phyloP scores from a whole-genome alignment of 2,329 filamentous ascomycete genomes.

The Ophiostoma quercus region DNA sequence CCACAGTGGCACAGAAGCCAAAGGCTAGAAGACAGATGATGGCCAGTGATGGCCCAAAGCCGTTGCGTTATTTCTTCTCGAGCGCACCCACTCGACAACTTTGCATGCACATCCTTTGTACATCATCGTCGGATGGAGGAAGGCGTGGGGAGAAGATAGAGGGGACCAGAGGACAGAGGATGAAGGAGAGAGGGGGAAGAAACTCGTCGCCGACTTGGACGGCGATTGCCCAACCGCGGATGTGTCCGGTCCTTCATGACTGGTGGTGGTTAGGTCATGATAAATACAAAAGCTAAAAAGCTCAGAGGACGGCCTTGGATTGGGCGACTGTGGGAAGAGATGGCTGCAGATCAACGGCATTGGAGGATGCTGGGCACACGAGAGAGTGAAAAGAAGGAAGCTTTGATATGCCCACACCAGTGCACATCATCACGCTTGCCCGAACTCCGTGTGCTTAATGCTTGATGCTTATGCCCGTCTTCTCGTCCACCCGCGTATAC shows the following conservation, averaged over 20 bases:
- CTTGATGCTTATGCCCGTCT: background rate
- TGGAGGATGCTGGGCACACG: background rate
- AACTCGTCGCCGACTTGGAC: background rate
- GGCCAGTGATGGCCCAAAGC: background rate
- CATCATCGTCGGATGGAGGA: constrained; percentile 4
- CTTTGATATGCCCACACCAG: constrained; percentile 1
- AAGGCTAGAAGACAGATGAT: background rate
- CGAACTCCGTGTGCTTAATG: background rate
- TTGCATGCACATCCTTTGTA: constrained; percentile 12
- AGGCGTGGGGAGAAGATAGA: background rate
- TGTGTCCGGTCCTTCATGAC: background rate
- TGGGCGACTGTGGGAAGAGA: background rate
- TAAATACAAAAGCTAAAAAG: background rate
- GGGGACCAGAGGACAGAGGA: background rate
- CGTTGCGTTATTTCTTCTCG: constrained; percentile 1
- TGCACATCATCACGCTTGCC: background rate
- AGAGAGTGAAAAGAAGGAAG: background rate
- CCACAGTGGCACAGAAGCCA: background rate
- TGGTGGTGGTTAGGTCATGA: background rate
- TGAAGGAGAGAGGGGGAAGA: background rate
- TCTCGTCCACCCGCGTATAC: background rate
- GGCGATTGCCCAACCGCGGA: background rate
- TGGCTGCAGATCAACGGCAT: background rate
- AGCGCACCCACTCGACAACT: background rate
- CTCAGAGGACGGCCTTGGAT: too few relatives aligned